Conservation (phyloP, 208 protist genomes). For the Crithidia expoeki region DNA sequence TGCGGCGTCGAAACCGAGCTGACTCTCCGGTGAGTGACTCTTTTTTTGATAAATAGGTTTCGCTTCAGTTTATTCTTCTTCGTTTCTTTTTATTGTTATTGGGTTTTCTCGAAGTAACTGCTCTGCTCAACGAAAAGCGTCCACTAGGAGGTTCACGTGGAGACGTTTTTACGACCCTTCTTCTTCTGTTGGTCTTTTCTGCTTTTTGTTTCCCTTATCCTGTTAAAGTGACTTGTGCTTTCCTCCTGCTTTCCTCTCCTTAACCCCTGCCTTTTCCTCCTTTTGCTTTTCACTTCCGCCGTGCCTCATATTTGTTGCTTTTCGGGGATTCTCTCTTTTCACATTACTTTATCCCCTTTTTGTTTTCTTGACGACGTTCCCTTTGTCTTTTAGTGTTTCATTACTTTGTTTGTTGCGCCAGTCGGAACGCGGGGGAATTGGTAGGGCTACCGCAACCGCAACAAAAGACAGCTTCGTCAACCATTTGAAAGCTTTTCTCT, state of each 20-base stretch:
- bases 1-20: too few species aligned
- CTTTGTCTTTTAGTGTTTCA: background rate
- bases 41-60: too few species aligned
- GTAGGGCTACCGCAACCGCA: too few species aligned
- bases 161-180: too few species aligned
- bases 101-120: too few species aligned
- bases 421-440: too few species aligned
- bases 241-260: background rate
- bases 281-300: constrained; percentile 7
- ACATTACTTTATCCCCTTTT: too few species aligned
- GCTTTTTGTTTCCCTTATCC: constrained; percentile 5
- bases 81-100: too few species aligned
- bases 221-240: constrained; percentile 1
- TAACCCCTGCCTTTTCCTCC: constrained; percentile 9
- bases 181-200: background rate
- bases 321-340: background rate
- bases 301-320: constrained; percentile 16
- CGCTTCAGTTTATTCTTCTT: too few species aligned
- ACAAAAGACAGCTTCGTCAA: too few species aligned
- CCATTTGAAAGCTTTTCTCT: background rate
- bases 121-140: too few species aligned
- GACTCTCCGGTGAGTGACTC: too few species aligned
- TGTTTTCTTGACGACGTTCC: background rate
- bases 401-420: constrained; percentile 8
- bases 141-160: background rate